phyloP scores from a whole-genome alignment of 345 rosid species.

The Brassica rapa region DNA sequence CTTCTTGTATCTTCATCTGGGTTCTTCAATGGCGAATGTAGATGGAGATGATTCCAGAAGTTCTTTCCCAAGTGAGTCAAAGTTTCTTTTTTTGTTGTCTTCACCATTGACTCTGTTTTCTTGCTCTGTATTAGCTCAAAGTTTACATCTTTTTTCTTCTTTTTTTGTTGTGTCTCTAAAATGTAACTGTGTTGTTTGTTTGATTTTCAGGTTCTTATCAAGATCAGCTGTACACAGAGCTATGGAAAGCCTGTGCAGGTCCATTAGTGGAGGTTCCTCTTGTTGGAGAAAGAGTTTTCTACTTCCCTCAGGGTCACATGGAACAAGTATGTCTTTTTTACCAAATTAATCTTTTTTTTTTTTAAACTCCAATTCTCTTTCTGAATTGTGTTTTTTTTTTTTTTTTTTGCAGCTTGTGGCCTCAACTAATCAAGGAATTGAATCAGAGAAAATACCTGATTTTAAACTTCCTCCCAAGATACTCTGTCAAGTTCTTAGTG shows the following conservation, averaged over 20 bases:
- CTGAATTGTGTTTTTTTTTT: neutral
- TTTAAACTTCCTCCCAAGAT: constrained; percentile 78
- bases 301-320: constrained; percentile 81
- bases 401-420: constrained; percentile 65
- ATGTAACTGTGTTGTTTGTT: neutral
- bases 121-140: constrained; percentile 8
- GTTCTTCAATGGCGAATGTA: constrained; percentile 50
- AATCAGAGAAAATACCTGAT: constrained; percentile 54
- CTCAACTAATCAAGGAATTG: constrained; percentile 75
- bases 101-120: constrained; percentile 18
- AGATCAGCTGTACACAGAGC: constrained; percentile 57
- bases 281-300: constrained; percentile 58
- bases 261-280: constrained; percentile 69
- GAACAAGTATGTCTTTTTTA: constrained; percentile 52
- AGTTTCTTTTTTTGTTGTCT: neutral
- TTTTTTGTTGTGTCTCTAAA: too few relatives aligned
- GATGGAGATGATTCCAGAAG: constrained; percentile 43
- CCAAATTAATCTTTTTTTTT: neutral
- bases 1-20: constrained; percentile 6
- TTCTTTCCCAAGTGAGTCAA: constrained; percentile 47
- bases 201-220: constrained; percentile 33
- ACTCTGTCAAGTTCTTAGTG: constrained; percentile 68
- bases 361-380: neutral
- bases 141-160: constrained; percentile 2
- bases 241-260: constrained; percentile 87